Conservation (phyloP, 169 alveolate species). For the Plasmodium relictum region DNA sequence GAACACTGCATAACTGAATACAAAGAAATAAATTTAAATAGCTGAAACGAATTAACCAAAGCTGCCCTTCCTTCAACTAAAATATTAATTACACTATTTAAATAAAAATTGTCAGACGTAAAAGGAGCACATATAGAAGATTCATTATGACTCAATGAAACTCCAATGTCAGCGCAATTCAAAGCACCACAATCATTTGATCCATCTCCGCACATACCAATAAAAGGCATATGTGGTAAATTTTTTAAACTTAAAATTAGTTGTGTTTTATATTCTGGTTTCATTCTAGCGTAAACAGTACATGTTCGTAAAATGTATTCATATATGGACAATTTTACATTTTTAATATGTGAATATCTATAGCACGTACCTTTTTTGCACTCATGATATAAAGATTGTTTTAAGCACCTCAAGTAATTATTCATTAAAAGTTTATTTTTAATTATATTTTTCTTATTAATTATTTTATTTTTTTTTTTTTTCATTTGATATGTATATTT, state of each 20-base stretch:
- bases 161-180: slow-evolving; percentile 92
- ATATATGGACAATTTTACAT: slow-evolving; percentile 1
- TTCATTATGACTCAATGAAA: slow-evolving; percentile 83
- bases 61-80: slow-evolving; percentile 91
- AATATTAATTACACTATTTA: slow-evolving; percentile 86
- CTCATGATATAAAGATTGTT: not conserved
- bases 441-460: no score
- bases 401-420: not conserved
- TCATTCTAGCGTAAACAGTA: slow-evolving; percentile 10
- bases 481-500: no score
- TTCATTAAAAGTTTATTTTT: no score
- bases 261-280: not conserved
- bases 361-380: not conserved
- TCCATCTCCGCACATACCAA: slow-evolving; percentile 95
- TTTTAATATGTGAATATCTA: not conserved
- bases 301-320: slow-evolving; percentile 1
- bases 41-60: slow-evolving; percentile 90
- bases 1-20: slow-evolving; percentile 57
- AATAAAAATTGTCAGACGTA: slow-evolving; percentile 86
- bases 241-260: slow-evolving; percentile 1
- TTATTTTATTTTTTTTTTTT: no score
- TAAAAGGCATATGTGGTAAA: slow-evolving; percentile 63
- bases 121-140: slow-evolving; percentile 93
- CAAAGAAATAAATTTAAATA: slow-evolving; percentile 90
- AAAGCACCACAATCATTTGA: slow-evolving; percentile 94